Evolutionary conservation across 2,329 filamentous ascomycete genomes (phyloP), one percentile per base, ranked within the genome.

Genomic region (Calonectria pteridis): DNA sequence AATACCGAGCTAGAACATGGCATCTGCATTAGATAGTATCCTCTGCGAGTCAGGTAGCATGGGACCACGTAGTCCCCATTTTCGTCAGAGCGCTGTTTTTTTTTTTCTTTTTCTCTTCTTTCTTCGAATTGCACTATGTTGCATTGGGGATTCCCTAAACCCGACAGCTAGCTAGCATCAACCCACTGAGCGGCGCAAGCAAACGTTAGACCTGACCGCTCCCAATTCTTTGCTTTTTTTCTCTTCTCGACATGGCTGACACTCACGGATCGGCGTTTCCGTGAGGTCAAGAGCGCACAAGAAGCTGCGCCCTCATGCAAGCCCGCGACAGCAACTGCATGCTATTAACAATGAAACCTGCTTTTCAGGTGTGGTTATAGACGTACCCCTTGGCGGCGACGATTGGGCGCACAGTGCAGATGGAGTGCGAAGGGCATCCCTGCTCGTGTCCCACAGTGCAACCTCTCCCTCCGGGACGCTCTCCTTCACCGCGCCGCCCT

Each of bases 251-350:
- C 55, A 37, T 35, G 14, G 31, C n/a, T 13, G 55, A 59, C 23
- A 40, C 23, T 40, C 29, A 26, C 37, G 33, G 55, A 62, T 62
- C 55, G 55, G 55, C 55, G 33, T 40, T 35, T 62, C 55, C 55
- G 55, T 29, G 33, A 62, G 33, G 2, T 46, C 43, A 23, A 46
- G 9, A 23, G 31, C 28, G 55, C 35, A 40, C 33, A 35, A 29
- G 35, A 55, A 62, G 23, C 55, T 62, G 55, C 55, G 29, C 55
- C 26, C 35, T 62, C 33, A 62, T 62, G 55, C 55, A 62, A 62
- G 55, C 55, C 35, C 55, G 55, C 55, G 55, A 62, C 55, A 40
- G 18, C 28, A 23, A 23, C 55, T 40, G 55, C 55, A 62, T 40
- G 33, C n/a, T 40, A 40, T 35, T 33, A 7, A 6, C 33, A 58